Percentiles rank a stretch among this genome's conserved stretches.
These are phyloP conservation scores for Nectriaceae sp. DNA, from an alignment of 2,329 filamentous ascomycete species.

Conservation along the genomic window DNA sequence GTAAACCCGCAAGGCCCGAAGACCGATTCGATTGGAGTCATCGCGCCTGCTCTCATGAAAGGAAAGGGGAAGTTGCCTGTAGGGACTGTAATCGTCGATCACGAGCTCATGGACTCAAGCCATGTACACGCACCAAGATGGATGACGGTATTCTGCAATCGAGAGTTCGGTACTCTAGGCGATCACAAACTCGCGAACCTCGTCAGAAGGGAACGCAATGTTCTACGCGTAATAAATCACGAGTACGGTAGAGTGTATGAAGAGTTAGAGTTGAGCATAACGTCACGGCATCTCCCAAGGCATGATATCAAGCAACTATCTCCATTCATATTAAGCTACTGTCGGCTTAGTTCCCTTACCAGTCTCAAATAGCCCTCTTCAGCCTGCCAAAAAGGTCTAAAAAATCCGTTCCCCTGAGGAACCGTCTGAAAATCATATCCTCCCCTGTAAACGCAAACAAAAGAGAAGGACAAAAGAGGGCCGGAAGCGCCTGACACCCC, in stretches of 20 bases:
- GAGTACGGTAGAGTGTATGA: not conserved
- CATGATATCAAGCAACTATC: constrained; percentile 13
- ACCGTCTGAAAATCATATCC: constrained; percentile 2
- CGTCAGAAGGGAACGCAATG: not conserved
- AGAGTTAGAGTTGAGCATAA: no score
- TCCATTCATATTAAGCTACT: constrained; percentile 26
- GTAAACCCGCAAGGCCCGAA: no score
- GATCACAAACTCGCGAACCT: not conserved
- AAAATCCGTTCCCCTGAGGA: constrained; percentile 2
- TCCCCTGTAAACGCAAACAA: constrained; percentile 1
- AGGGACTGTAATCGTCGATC: no score
- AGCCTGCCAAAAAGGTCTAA: constrained; percentile 2
- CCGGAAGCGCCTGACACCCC: constrained; percentile 7
- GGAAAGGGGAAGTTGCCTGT: no score
- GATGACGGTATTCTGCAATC: not conserved
- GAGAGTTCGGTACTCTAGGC: not conserved
- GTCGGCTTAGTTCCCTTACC: constrained; percentile 14
- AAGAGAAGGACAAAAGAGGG: constrained; percentile 14
- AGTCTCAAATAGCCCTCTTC: constrained; percentile 8
- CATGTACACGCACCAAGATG: not conserved
- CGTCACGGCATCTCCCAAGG: no score
- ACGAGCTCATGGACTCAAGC: no score
- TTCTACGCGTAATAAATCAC: not conserved
- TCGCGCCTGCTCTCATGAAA: no score
- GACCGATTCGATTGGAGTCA: no score